Percentiles rank a stretch among this genome's conserved stretches.
Conservation (phyloP, 2,329 filamentous ascomycete species). For the Penicillium brasilianum region DNA sequence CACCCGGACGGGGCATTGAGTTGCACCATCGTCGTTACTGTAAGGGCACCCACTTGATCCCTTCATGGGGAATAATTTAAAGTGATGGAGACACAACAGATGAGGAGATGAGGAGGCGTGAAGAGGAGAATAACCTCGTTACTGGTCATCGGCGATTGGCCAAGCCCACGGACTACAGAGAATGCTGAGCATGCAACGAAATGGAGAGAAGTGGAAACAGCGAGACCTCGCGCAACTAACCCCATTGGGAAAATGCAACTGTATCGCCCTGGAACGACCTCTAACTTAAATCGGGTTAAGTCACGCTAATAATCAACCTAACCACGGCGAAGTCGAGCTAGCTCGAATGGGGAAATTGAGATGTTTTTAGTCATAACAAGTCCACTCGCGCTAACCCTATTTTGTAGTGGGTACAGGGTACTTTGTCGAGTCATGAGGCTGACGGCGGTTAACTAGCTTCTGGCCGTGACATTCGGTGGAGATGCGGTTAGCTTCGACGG, state of each 20-base stretch:
- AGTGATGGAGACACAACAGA: not conserved
- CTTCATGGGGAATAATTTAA: not conserved
- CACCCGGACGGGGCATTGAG: not conserved
- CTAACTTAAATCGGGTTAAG: not conserved
- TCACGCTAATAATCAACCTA: not conserved
- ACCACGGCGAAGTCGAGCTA: not conserved
- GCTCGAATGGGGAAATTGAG: not conserved
- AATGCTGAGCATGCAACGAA: not conserved
- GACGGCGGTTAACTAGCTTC: constrained; percentile 8
- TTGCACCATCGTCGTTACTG: not conserved
- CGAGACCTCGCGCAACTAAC: constrained; percentile 8
- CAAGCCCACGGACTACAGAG: not conserved
- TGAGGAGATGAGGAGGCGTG: not conserved
- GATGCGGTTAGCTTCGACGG: constrained; percentile 3
- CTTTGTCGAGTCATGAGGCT: constrained; percentile 10
- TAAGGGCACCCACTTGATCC: not conserved
- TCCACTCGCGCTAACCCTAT: not conserved
- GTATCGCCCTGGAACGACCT: not conserved
- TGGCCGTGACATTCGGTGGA: not conserved
- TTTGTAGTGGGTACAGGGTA: not conserved
- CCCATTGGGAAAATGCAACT: constrained; percentile 19
- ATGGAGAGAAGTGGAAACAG: not conserved
- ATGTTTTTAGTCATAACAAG: not conserved
- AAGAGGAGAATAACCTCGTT: constrained; percentile 13
- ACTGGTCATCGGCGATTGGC: constrained; percentile 2